Conservation (phyloP, 1,139 yeast genomes). For the Lodderomyces elongisporus region DNA sequence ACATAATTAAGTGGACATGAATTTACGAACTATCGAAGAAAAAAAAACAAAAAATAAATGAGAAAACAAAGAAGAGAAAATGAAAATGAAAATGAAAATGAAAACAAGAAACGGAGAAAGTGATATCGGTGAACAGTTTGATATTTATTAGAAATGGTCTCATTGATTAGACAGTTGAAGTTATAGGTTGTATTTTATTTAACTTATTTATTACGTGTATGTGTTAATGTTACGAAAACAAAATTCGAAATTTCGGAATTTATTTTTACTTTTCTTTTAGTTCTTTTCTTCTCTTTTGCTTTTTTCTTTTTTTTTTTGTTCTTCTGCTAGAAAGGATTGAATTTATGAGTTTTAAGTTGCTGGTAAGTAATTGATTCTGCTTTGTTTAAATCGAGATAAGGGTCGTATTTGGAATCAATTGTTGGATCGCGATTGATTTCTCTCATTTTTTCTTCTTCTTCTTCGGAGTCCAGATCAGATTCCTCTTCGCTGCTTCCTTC, state of each 20-base stretch:
- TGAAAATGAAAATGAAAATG: no score
- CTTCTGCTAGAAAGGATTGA: constrained; percentile 3
- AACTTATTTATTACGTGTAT: no score
- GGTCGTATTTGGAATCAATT: constrained; percentile 26
- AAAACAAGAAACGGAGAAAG: no score
- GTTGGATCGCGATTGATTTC: constrained; percentile 17
- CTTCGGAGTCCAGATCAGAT: constrained; percentile 5
- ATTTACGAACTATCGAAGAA: constrained; percentile 1
- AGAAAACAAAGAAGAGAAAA: constrained; percentile 1
- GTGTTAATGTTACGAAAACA: no score
- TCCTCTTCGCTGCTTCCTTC: constrained; percentile 9
- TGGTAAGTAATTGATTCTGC: constrained; percentile 9
- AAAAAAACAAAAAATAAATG: background rate
- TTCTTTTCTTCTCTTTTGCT: background rate
- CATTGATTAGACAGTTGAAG: no score
- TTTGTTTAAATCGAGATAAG: constrained; percentile 22
- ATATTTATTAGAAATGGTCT: no score
- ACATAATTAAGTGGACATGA: background rate
- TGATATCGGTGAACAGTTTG: no score
- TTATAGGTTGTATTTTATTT: no score
- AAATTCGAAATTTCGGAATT: no score
- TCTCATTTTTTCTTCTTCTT: constrained; percentile 7
- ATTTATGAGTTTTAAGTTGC: constrained; percentile 7
- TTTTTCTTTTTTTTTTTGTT: background rate
- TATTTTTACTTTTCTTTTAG: background rate